A percentile compares a stretch with the other conserved stretches of the same genome.
phyloP scores from a whole-genome alignment of 2,329 filamentous ascomycete species.

The Exserohilum turcica region DNA sequence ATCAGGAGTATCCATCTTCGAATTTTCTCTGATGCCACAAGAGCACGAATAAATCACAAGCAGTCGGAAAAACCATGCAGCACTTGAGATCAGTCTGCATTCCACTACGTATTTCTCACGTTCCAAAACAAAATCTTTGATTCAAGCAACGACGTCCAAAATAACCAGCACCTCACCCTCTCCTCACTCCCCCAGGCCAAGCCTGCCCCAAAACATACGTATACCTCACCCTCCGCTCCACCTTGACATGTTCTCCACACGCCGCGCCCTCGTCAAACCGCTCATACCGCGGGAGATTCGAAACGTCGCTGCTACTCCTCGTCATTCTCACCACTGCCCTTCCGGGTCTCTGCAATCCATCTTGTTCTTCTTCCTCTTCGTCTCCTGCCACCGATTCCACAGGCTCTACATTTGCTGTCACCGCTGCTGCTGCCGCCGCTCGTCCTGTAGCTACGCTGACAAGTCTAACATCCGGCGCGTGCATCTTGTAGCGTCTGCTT shows the following conservation, averaged over 20 bases:
- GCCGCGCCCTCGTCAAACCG: background rate
- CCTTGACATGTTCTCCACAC: background rate
- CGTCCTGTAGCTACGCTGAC: background rate
- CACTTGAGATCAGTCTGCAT: no score
- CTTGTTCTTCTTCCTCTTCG: no score
- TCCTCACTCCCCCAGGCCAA: background rate
- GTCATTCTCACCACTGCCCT: background rate
- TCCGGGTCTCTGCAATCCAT: background rate
- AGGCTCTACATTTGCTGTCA: no score
- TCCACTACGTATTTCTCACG: no score
- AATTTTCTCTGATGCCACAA: no score
- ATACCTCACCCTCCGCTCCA: conserved; percentile 7
- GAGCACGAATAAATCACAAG: no score
- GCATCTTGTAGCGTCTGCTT: background rate
- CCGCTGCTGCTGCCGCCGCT: no score
- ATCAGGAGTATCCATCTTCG: no score
- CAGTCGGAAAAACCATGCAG: no score
- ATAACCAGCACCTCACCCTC: background rate
- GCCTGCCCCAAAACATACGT: conserved; percentile 3
- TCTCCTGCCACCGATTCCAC: no score
- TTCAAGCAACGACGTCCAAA: no score
- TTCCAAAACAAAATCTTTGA: no score
- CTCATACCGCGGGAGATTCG: conserved; percentile 6
- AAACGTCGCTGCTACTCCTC: conserved; percentile 2
- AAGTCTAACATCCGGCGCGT: background rate